Conservation (phyloP, 768 basidiomycete genomes). For the Amanita rimosa region DNA sequence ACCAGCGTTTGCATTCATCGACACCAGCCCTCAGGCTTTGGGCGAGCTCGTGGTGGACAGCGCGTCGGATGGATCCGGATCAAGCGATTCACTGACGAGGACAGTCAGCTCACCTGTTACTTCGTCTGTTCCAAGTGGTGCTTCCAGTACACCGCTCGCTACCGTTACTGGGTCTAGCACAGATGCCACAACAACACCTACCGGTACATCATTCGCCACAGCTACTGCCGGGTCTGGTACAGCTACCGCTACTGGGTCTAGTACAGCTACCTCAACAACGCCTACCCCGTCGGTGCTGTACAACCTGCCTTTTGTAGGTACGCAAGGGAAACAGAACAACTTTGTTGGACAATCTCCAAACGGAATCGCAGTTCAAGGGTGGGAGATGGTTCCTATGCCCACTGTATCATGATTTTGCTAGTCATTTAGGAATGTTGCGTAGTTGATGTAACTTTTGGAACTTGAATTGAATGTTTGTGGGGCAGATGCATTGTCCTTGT, state of each 20-base stretch:
- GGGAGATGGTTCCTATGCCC: slow-evolving; percentile 17
- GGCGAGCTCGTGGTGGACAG: slow-evolving; percentile 24
- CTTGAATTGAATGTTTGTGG: no score
- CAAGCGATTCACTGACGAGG: slow-evolving; percentile 13
- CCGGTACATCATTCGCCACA: no score
- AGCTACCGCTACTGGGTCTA: slow-evolving; percentile 8
- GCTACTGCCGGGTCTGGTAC: no score
- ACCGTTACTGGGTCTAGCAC: slow-evolving; percentile 5
- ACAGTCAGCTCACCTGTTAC: slow-evolving; percentile 18
- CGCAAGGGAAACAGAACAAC: slow-evolving; percentile 24
- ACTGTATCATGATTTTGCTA: background rate
- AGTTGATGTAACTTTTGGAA: no score
- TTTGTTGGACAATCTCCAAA: slow-evolving; percentile 29
- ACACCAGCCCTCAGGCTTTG: slow-evolving; percentile 43
- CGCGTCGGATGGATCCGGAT: slow-evolving; percentile 9
- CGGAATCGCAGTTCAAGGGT: slow-evolving; percentile 37
- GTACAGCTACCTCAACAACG: slow-evolving; percentile 10
- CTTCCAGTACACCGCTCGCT: slow-evolving; percentile 9
- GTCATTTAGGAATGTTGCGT: no score
- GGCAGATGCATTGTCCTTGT: no score
- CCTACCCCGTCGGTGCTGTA: slow-evolving; percentile 11
- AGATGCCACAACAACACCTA: slow-evolving; percentile 12
- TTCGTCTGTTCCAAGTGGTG: background rate
- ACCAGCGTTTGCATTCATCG: slow-evolving; percentile 58
- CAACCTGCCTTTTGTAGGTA: slow-evolving; percentile 12